Base-by-base conservation (phyloP, 441 rosid genomes). In the Bocquillonia castaneifolia region DNA sequence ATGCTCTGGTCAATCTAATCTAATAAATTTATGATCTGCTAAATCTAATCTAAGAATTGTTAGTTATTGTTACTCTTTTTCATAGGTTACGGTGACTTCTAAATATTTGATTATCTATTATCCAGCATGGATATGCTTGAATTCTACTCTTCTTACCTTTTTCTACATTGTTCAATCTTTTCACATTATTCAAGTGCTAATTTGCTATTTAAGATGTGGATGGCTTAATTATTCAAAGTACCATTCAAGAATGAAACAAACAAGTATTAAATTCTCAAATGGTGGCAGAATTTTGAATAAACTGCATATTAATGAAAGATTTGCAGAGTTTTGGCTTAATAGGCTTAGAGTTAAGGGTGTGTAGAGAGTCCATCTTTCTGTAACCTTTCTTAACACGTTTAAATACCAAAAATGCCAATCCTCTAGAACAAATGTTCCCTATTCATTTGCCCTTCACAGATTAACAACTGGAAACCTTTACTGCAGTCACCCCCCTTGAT, bases 61-160 rank as follows among this genome's bases (percentile, higher is more conserved):
- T 15, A 20, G 39, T 64, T n/a, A 39, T 17, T 62, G 18, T 5
- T 12, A 47, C 20, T 22, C 23, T 18, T 63, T 63, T 48, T 18
- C 31, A 20, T 13, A 12, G 17, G 34, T 32, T 25, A 18, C 28
- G 31, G 29, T 17, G 15, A 15, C 18, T 40, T 15, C 31, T 32
- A 45, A 45, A 47, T 63, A 36, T 36, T 10, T 9, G 9, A 12
- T 29, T 13, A 55, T 5, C n/a, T 55, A 28, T 2, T 3, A 48
- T 63, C 29, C 57, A 48, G 10, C 53, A 63, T 31, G 31, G 18
- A 48, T 48, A 63, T 10, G 67, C 50, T 31, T 51, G n/a, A 18
- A 5, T 63, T 31, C 9, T 31, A n/a, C 32, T n/a, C n/a, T 32
- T 48, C 13, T 12, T 9, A 51, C 47, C 6, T 17, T 26, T 20